phyloP scores from a whole-genome alignment of 2,329 filamentous ascomycete genomes.

The Apiospora rasikravindrae region DNA sequence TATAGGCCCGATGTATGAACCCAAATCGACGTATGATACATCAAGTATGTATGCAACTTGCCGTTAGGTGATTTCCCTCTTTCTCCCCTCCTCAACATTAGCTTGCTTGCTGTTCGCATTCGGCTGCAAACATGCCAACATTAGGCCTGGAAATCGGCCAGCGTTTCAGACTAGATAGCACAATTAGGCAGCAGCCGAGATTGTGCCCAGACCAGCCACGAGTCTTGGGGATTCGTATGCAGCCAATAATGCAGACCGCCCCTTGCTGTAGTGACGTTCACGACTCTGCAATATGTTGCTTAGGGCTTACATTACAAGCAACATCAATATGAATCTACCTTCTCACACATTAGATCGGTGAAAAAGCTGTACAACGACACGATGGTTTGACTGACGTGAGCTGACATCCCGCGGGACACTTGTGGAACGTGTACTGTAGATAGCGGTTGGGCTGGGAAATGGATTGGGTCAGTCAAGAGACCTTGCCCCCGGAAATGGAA shows the following conservation, averaged over 20 bases:
- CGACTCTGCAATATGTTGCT: not conserved
- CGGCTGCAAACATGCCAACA: not conserved
- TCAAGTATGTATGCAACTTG: not conserved
- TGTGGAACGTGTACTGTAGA: not conserved
- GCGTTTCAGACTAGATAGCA: conserved; percentile 4
- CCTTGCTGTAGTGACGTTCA: not conserved
- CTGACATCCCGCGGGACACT: not conserved
- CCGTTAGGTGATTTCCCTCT: not conserved
- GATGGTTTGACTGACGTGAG: not conserved
- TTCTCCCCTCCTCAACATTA: not conserved
- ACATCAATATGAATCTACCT: not conserved
- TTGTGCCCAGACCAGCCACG: not conserved
- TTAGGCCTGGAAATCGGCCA: not conserved
- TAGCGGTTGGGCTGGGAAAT: not conserved
- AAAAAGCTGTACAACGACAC: not conserved
- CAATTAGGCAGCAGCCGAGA: conserved; percentile 15
- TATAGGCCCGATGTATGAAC: not conserved
- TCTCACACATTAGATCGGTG: not conserved
- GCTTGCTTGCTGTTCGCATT: not conserved
- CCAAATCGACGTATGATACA: not conserved
- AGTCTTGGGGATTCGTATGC: not conserved
- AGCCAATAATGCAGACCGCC: not conserved
- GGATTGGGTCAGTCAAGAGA: not conserved
- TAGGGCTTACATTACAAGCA: not conserved
- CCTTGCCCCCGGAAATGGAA: not conserved